phyloP scores from a whole-genome alignment of 75 land plant genomes.

The Ceratopteris richardii region DNA sequence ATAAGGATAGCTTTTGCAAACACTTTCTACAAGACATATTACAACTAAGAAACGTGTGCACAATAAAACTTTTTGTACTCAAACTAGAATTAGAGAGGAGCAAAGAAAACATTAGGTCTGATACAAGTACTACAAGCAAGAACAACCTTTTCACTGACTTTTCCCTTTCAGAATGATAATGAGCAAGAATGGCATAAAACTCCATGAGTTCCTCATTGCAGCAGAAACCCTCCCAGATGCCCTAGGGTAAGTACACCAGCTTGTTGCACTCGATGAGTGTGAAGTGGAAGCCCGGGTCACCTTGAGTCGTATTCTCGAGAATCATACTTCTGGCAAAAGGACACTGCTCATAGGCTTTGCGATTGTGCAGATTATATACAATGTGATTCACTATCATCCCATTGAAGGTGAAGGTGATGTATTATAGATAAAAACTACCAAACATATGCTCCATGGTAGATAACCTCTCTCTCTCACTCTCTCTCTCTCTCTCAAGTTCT shows the following conservation, averaged over 20 bases:
- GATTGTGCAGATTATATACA: conserved; percentile 33
- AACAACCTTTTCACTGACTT: conserved; percentile 8
- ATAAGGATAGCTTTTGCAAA: too few relatives aligned
- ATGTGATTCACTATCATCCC: conserved; percentile 33
- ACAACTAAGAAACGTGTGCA: too few relatives aligned
- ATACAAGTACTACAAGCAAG: too few relatives aligned
- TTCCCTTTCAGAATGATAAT: not conserved
- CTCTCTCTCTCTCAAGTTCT: too few relatives aligned
- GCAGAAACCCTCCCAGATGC: conserved; percentile 30
- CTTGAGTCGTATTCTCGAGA: conserved; percentile 28
- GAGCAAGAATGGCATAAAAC: conserved; percentile 20
- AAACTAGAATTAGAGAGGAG: too few relatives aligned
- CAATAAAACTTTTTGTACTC: too few relatives aligned
- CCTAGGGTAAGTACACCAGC: conserved; percentile 52
- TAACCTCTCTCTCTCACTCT: too few relatives aligned
- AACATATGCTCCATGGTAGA: too few relatives aligned
- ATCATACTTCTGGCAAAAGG: conserved; percentile 25
- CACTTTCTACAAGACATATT: too few relatives aligned
- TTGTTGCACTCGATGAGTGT: conserved; percentile 21
- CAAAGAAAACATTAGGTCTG: too few relatives aligned
- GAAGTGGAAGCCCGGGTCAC: conserved; percentile 37
- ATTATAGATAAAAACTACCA: conserved; percentile 52
- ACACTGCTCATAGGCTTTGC: conserved; percentile 26
- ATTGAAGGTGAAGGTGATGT: conserved; percentile 24
- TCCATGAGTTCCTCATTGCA: conserved; percentile 53